phyloP scores from a whole-genome alignment of 2,329 filamentous ascomycete species.

The Fusarium cyanostomum region DNA sequence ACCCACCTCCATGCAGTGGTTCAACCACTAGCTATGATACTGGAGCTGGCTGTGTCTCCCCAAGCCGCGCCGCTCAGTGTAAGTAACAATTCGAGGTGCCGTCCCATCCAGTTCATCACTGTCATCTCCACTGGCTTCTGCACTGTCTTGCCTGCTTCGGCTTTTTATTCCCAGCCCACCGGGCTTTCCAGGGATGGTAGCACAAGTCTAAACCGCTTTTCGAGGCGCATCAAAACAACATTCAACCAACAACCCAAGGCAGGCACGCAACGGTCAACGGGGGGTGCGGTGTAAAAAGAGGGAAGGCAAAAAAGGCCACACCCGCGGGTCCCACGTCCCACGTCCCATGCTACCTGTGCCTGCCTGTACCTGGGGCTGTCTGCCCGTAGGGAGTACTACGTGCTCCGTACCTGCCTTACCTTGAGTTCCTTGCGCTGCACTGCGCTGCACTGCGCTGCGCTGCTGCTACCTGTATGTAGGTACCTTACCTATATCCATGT shows the following conservation, averaged over 20 bases:
- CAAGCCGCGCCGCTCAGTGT: neutral
- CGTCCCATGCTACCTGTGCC: constrained; percentile 27
- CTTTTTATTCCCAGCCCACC: constrained; percentile 7
- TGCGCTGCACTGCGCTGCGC: constrained; percentile 1
- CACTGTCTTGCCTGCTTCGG: neutral
- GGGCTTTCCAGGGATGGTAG: constrained; percentile 30
- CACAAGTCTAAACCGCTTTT: constrained; percentile 38
- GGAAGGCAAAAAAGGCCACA: constrained; percentile 33
- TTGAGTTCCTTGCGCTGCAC: constrained; percentile 5
- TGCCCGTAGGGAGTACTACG: neutral
- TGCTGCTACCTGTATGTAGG: neutral
- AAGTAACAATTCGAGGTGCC: neutral
- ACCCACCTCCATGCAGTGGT: neutral
- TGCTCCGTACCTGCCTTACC: constrained; percentile 3
- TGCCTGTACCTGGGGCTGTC: constrained; percentile 10
- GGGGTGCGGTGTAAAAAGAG: constrained; percentile 37
- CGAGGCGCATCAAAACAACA: constrained; percentile 39
- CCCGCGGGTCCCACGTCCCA: constrained; percentile 38
- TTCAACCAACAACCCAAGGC: constrained; percentile 34
- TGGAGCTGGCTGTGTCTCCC: neutral
- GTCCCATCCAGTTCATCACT: too few species aligned
- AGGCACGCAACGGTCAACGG: constrained; percentile 26
- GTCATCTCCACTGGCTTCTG: neutral
- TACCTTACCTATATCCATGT: constrained; percentile 26
- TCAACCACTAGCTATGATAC: neutral